phyloP scores from a whole-genome alignment of 805 yeast species.

The Candida dajiaensis region DNA sequence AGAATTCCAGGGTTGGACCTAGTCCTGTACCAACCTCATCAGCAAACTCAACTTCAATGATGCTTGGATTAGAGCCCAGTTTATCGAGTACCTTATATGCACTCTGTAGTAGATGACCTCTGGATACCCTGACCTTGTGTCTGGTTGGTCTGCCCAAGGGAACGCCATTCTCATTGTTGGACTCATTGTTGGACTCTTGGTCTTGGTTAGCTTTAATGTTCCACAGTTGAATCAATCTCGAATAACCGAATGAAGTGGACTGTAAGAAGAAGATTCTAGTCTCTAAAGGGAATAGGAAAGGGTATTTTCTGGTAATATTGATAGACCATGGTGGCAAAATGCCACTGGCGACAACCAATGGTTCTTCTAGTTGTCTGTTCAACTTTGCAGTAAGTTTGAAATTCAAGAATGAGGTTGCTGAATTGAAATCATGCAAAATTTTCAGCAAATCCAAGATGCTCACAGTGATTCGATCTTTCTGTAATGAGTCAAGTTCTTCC shows the following conservation, averaged over 20 bases:
- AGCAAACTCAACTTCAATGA: constrained; percentile 79
- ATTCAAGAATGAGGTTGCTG: constrained; percentile 46
- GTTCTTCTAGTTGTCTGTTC: constrained; percentile 84
- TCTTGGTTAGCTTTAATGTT: constrained; percentile 42
- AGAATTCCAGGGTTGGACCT: constrained; percentile 95
- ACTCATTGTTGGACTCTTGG: constrained; percentile 29
- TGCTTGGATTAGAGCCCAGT: constrained; percentile 74
- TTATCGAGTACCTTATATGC: constrained; percentile 72
- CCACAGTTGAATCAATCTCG: constrained; percentile 78
- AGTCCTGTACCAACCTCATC: constrained; percentile 95
- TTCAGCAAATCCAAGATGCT: constrained; percentile 44
- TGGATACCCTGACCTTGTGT: constrained; percentile 72
- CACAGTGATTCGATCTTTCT: constrained; percentile 27
- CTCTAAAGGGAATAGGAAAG: constrained; percentile 81
- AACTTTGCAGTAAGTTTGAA: constrained; percentile 82
- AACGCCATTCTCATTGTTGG: constrained; percentile 11
- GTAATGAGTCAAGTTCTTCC: constrained; percentile 18
- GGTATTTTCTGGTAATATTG: constrained; percentile 62
- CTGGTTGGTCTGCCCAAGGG: constrained; percentile 69
- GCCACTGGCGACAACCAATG: constrained; percentile 80
- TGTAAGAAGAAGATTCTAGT: constrained; percentile 73
- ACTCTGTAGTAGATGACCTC: constrained; percentile 65
- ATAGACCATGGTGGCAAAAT: constrained; percentile 82
- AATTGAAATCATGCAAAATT: constrained; percentile 32
- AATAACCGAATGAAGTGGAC: constrained; percentile 87